phyloP scores from a whole-genome alignment of 139 green algal species.

The Chlorella sp. region DNA sequence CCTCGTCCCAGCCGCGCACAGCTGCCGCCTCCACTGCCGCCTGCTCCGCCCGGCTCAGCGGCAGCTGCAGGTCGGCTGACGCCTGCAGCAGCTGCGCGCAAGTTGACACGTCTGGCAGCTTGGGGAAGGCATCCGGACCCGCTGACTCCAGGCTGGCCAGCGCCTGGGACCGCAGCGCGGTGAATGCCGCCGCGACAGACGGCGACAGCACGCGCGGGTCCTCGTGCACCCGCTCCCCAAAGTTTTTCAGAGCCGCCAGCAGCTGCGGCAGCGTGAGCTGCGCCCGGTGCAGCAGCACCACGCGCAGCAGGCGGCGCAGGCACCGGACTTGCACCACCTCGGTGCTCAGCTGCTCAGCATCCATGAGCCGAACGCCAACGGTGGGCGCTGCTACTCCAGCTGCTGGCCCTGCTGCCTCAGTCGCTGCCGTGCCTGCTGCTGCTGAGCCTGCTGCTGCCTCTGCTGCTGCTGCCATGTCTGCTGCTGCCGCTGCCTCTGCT shows the following conservation, averaged over 20 bases:
- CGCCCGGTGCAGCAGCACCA: not conserved
- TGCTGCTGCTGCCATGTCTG: not conserved
- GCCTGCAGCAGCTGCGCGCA: not conserved
- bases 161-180: not conserved
- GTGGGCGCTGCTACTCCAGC: not conserved
- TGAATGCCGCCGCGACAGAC: not conserved
- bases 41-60: not conserved
- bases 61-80: not conserved
- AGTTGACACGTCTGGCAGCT: not conserved
- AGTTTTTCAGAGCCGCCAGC: not conserved
- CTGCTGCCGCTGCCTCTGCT: not conserved
- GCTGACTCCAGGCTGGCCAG: not conserved
- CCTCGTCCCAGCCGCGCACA: not conserved
- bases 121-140: not conserved
- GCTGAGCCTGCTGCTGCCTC: not conserved
- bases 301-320: not conserved
- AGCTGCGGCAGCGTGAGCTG: not conserved
- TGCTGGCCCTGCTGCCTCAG: not conserved
- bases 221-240: not conserved
- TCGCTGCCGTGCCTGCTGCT: not conserved
- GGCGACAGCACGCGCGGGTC: not conserved
- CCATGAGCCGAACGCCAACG: not conserved
- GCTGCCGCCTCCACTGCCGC: not conserved
- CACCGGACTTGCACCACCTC: not conserved
- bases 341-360: not conserved